Percentiles rank a stretch among this genome's conserved stretches.
Evolutionary conservation across 805 yeast genomes (phyloP).

Genomic region (Ogataea paradorogensis): DNA sequence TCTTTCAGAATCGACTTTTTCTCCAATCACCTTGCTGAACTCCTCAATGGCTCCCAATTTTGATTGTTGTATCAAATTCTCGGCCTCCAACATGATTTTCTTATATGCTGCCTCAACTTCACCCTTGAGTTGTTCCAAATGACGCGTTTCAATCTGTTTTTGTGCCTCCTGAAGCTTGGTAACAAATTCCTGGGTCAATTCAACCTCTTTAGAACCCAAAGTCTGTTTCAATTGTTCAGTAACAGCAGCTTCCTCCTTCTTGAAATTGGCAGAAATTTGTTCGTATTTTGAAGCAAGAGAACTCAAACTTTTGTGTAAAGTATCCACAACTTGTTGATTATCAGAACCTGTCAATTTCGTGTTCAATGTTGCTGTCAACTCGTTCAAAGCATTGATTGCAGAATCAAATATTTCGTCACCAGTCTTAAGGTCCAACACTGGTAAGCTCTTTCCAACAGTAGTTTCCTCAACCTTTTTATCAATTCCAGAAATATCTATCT

Average conservation of each 20-base stretch:
- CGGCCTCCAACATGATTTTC: slow-evolving; percentile 65
- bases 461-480: slow-evolving; percentile 5
- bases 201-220: slow-evolving; percentile 40
- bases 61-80: slow-evolving; percentile 65
- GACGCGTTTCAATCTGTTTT: slow-evolving; percentile 55
- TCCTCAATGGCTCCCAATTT: slow-evolving; percentile 67
- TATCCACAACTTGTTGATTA: slow-evolving; percentile 22
- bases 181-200: slow-evolving; percentile 56
- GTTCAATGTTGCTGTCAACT: slow-evolving; percentile 32
- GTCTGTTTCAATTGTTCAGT: slow-evolving; percentile 31
- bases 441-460: slow-evolving; percentile 21
- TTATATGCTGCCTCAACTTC: slow-evolving; percentile 70
- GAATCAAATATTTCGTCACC: slow-evolving; percentile 34
- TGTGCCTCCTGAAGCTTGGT: slow-evolving; percentile 63
- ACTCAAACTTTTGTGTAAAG: slow-evolving; percentile 22
- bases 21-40: slow-evolving; percentile 55
- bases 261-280: slow-evolving; percentile 19
- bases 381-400: slow-evolving; percentile 36
- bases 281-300: slow-evolving; percentile 24
- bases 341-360: slow-evolving; percentile 20
- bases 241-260: slow-evolving; percentile 27
- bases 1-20: slow-evolving; percentile 70
- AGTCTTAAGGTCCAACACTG: slow-evolving; percentile 31
- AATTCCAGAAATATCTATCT: slow-evolving; percentile 25
- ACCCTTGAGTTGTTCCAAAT: slow-evolving; percentile 50